A percentile compares a stretch with the other conserved stretches of the same genome.
phyloP scores from a whole-genome alignment of 257 asterid species.

The Ehretia macrophylla region DNA sequence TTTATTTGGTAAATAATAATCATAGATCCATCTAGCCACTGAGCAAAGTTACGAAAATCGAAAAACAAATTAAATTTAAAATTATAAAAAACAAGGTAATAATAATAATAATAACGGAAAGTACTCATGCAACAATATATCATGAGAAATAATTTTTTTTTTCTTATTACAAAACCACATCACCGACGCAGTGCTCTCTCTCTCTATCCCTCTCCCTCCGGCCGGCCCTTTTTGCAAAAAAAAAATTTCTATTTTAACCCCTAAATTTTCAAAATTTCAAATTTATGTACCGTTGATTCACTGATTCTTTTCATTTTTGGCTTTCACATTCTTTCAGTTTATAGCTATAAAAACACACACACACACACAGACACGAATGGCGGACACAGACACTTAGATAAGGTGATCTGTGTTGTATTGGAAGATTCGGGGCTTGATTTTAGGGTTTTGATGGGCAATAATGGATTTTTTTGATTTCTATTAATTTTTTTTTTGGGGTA shows the following conservation, averaged over 20 bases:
- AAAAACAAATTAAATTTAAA: no score
- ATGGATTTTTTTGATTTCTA: background rate
- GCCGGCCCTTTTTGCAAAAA: conserved; percentile 23
- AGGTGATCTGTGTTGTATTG: conserved; percentile 1
- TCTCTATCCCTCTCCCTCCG: conserved; percentile 30
- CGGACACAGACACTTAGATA: conserved; percentile 1
- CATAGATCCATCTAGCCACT: no score
- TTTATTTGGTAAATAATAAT: no score
- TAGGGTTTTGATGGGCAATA: conserved; percentile 6
- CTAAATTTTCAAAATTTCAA: conserved; percentile 1
- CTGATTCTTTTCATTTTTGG: background rate
- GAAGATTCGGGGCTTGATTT: conserved; percentile 1
- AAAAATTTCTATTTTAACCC: background rate
- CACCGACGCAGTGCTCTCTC: conserved; percentile 3
- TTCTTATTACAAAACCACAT: no score
- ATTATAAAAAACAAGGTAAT: no score
- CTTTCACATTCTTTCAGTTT: no score
- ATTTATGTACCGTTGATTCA: background rate
- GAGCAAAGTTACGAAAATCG: no score
- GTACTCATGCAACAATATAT: no score
- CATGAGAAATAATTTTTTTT: no score
- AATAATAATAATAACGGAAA: no score
- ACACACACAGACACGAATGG: background rate
- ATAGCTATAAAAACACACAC: no score
- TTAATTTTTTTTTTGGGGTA: background rate